These are phyloP conservation scores for Physcomitrellopsis africana DNA, from an alignment of 225 moss, liverwort and hornwort species.

Conservation along the genomic window DNA sequence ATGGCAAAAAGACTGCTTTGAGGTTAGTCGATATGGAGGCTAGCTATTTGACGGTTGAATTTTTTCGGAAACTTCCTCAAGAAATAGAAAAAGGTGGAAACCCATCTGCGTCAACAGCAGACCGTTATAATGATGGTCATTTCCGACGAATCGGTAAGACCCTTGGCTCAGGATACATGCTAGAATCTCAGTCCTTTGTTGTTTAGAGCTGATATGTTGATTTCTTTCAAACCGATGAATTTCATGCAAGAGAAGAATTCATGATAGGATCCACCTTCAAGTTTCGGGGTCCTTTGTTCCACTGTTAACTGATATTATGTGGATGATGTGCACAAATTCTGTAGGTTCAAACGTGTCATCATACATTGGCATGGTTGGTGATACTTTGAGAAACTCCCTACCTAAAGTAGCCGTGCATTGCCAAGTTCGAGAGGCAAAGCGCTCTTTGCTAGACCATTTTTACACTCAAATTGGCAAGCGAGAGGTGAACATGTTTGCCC, in stretches of 20 bases:
- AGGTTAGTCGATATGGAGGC: conserved; percentile 96
- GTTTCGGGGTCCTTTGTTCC: too few species aligned
- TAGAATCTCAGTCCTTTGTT: background rate
- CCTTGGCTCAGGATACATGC: background rate
- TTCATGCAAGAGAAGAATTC: too few species aligned
- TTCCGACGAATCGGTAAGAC: conserved; percentile 84
- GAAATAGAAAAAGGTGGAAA: conserved; percentile 95
- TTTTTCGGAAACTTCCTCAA: conserved; percentile 94
- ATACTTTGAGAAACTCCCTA: conserved; percentile 45
- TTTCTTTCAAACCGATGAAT: too few species aligned
- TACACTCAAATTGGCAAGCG: conserved; percentile 61
- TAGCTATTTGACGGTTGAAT: conserved; percentile 95
- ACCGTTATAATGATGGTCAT: conserved; percentile 93
- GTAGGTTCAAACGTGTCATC: conserved; percentile 56
- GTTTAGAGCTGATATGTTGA: background rate
- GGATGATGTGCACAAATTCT: background rate
- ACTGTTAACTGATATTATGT: background rate
- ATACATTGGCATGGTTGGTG: conserved; percentile 55
- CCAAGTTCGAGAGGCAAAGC: conserved; percentile 62
- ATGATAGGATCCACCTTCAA: too few species aligned
- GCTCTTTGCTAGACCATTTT: conserved; percentile 53
- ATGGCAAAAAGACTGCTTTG: conserved; percentile 80
- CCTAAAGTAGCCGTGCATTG: conserved; percentile 63
- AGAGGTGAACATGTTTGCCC: conserved; percentile 36
- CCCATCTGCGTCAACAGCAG: conserved; percentile 71